A percentile compares a stretch with the other conserved stretches of the same genome.
These are phyloP conservation scores for Starmerella sirachaensis DNA, from an alignment of 805 yeast genomes.

Conservation along the genomic window DNA sequence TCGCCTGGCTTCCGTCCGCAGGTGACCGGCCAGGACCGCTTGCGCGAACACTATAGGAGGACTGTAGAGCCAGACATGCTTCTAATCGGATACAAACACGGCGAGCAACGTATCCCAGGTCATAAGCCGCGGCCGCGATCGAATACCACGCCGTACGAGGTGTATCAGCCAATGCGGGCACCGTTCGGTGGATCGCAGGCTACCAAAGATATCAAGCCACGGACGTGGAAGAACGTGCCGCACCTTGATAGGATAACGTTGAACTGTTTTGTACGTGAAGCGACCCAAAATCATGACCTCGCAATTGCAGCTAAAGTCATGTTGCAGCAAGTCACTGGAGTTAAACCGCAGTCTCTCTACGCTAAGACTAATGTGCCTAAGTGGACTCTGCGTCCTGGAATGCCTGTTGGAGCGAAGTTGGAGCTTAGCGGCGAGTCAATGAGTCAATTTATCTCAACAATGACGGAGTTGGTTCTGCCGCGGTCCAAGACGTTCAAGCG, in stretches of 20 bases:
- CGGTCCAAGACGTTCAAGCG: slow-evolving; percentile 82
- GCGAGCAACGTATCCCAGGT: slow-evolving; percentile 37
- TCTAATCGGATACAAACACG: slow-evolving; percentile 63
- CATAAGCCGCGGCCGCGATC: slow-evolving; percentile 74
- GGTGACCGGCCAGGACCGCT: slow-evolving; percentile 66
- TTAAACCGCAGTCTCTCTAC: slow-evolving; percentile 59
- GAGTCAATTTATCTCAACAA: slow-evolving; percentile 72
- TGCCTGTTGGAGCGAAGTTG: slow-evolving; percentile 82
- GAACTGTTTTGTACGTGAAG: slow-evolving; percentile 59
- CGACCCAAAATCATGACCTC: slow-evolving; percentile 51
- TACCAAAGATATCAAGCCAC: slow-evolving; percentile 59
- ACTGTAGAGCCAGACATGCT: slow-evolving; percentile 67
- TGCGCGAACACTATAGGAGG: slow-evolving; percentile 61
- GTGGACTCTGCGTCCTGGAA: slow-evolving; percentile 80
- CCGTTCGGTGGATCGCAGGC: slow-evolving; percentile 68
- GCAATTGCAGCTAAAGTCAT: slow-evolving; percentile 68
- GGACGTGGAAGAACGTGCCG: slow-evolving; percentile 63
- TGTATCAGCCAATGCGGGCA: slow-evolving; percentile 64
- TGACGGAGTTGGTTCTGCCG: slow-evolving; percentile 87
- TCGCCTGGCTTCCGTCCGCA: slow-evolving; percentile 69
- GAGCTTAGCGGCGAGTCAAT: slow-evolving; percentile 67
- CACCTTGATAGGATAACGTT: slow-evolving; percentile 52
- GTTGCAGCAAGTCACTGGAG: slow-evolving; percentile 89
- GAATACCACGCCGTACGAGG: slow-evolving; percentile 73
- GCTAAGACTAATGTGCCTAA: slow-evolving; percentile 69